A percentile compares a stretch with the other conserved stretches of the same genome.
These are phyloP conservation scores for Abrus pulchellus DNA, from an alignment of 306 rosid species.

Conservation along the genomic window DNA sequence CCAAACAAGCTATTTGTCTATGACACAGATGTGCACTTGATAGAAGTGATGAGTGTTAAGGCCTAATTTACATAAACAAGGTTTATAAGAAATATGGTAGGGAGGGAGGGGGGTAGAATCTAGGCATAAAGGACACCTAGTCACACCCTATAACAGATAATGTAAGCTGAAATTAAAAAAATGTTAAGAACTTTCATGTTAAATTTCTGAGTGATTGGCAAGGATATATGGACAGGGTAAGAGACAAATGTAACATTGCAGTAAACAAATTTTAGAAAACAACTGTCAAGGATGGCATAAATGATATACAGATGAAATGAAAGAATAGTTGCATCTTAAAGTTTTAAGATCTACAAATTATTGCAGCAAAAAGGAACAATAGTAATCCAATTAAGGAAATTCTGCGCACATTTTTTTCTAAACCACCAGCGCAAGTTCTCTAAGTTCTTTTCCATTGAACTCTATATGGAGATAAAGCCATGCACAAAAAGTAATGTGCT, in stretches of 20 bases:
- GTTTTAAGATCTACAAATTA: neutral
- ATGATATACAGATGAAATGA: neutral
- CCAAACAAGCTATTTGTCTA: no score
- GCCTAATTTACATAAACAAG: no score
- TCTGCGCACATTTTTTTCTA: neutral
- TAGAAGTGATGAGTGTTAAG: no score
- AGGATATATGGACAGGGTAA: neutral
- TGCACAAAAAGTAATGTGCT: conserved; percentile 7
- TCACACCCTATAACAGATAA: neutral
- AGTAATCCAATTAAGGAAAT: conserved; percentile 9
- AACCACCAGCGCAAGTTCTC: conserved; percentile 23
- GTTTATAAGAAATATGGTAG: no score
- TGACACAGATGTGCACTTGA: no score
- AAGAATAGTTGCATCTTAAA: neutral
- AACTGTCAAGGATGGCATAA: conserved; percentile 16
- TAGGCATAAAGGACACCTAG: neutral
- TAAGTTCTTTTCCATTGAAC: neutral
- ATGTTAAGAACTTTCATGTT: neutral
- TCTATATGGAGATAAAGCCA: conserved; percentile 2
- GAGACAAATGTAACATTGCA: neutral
- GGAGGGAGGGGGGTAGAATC: neutral
- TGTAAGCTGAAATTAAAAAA: neutral
- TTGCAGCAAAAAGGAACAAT: neutral
- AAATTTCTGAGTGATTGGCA: neutral
- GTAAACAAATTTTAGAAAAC: neutral